These are phyloP conservation scores for Pythium aquatile DNA, from an alignment of 352 stramenopile species.

Conservation along the genomic window DNA sequence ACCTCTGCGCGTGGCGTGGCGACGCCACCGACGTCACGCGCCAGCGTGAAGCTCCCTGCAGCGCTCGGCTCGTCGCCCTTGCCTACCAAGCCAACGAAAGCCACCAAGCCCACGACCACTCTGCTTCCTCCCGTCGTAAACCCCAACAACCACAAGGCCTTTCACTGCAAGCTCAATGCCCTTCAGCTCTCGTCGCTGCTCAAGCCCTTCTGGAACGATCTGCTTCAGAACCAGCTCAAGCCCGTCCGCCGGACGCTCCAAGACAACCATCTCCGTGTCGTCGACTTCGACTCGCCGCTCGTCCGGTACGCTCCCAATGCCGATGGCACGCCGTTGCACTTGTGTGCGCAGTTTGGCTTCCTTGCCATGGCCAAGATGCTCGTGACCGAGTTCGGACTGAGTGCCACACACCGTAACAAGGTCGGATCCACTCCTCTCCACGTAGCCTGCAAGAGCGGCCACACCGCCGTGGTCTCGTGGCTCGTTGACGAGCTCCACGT, in stretches of 20 bases:
- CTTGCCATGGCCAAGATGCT: slow-evolving; percentile 39
- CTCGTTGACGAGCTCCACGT: slow-evolving; percentile 35
- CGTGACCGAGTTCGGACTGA: slow-evolving; percentile 33
- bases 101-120: not conserved
- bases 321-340: slow-evolving; percentile 46
- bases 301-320: slow-evolving; percentile 38
- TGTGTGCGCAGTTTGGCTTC: slow-evolving; percentile 59
- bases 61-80: not conserved
- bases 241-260: slow-evolving; percentile 38
- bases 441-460: slow-evolving; percentile 52
- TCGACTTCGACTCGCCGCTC: slow-evolving; percentile 34
- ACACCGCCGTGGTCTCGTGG: slow-evolving; percentile 35
- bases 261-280: slow-evolving; percentile 33
- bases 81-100: not conserved
- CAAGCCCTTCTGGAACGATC: slow-evolving; percentile 50
- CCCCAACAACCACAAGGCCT: slow-evolving; percentile 4
- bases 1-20: not conserved
- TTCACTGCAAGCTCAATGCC: slow-evolving; percentile 35
- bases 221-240: slow-evolving; percentile 52
- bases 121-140: not conserved
- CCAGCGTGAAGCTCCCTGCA: not conserved
- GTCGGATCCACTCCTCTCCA: slow-evolving; percentile 56
- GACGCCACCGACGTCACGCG: not conserved
- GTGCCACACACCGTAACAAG: slow-evolving; percentile 47
- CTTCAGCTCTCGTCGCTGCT: slow-evolving; percentile 44